phyloP scores from a whole-genome alignment of 352 stramenopile species.

The Aphanomyces euteiches region DNA sequence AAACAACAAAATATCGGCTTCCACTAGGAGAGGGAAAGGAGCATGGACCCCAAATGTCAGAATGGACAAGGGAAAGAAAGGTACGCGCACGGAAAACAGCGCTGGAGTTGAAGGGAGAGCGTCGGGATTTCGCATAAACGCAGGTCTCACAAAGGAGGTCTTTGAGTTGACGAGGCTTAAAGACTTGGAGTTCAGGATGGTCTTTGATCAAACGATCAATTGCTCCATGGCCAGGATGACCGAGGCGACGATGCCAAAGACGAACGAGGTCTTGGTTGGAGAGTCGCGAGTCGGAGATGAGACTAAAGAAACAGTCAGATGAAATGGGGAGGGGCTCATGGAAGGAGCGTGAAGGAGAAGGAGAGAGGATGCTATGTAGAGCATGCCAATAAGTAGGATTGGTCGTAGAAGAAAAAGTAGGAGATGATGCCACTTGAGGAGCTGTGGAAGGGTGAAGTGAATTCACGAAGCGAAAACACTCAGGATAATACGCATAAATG shows the following conservation, averaged over 20 bases:
- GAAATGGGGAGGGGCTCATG: background rate
- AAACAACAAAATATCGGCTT: background rate
- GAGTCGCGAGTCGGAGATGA: background rate
- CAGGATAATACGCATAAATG: constrained; percentile 4
- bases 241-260: background rate
- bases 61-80: background rate
- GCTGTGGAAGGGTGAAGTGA: background rate
- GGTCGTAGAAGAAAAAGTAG: background rate
- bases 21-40: background rate
- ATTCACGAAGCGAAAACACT: background rate
- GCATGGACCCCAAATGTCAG: background rate
- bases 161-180: background rate
- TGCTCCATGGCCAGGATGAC: background rate
- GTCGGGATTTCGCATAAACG: background rate
- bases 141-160: background rate
- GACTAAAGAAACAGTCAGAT: background rate
- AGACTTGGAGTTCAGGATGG: background rate
- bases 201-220: constrained; percentile 8
- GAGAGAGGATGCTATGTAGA: background rate
- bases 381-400: constrained; percentile 6
- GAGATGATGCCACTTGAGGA: background rate
- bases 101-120: background rate
- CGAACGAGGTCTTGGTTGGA: background rate
- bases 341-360: background rate
- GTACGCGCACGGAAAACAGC: background rate